These are phyloP conservation scores for Metarhizium album DNA, from an alignment of 2,329 filamentous ascomycete species.

Conservation along the genomic window DNA sequence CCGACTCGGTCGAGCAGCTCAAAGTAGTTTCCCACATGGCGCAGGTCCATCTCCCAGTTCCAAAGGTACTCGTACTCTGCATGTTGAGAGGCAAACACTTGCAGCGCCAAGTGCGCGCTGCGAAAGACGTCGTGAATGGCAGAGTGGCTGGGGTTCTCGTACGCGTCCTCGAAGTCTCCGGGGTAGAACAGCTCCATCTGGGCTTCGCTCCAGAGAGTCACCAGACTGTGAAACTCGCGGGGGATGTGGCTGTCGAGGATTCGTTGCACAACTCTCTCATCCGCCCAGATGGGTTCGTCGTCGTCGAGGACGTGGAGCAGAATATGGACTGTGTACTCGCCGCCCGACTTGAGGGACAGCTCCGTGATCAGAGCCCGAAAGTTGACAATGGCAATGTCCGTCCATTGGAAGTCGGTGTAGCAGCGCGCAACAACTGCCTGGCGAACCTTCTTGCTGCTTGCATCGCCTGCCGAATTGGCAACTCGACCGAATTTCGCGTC, in stretches of 20 bases:
- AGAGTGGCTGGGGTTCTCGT: conserved; percentile 44
- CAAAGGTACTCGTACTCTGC: conserved; percentile 57
- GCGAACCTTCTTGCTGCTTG: conserved; percentile 36
- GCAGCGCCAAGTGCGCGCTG: conserved; percentile 50
- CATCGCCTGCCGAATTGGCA: conserved; percentile 9
- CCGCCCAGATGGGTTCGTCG: conserved; percentile 70
- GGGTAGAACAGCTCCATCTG: conserved; percentile 74
- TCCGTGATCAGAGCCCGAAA: conserved; percentile 74
- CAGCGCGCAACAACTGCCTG: conserved; percentile 72
- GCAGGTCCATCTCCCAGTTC: conserved; percentile 63
- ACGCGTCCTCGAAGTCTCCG: conserved; percentile 58
- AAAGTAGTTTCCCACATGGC: conserved; percentile 56
- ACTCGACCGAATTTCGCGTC: conserved; percentile 29
- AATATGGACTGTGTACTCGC: conserved; percentile 75
- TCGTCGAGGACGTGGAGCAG: conserved; percentile 76
- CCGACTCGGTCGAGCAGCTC: conserved; percentile 61
- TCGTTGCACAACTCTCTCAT: conserved; percentile 59
- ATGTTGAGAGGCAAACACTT: conserved; percentile 52
- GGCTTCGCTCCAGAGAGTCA: conserved; percentile 73
- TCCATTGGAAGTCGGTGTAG: conserved; percentile 71
- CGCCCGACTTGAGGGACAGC: conserved; percentile 64
- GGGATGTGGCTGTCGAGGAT: conserved; percentile 58
- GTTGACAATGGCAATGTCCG: conserved; percentile 66
- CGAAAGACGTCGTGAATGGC: conserved; percentile 62
- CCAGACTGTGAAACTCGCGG: conserved; percentile 68